phyloP scores from a whole-genome alignment of 805 yeast genomes.

The Starmerella kuoi region DNA sequence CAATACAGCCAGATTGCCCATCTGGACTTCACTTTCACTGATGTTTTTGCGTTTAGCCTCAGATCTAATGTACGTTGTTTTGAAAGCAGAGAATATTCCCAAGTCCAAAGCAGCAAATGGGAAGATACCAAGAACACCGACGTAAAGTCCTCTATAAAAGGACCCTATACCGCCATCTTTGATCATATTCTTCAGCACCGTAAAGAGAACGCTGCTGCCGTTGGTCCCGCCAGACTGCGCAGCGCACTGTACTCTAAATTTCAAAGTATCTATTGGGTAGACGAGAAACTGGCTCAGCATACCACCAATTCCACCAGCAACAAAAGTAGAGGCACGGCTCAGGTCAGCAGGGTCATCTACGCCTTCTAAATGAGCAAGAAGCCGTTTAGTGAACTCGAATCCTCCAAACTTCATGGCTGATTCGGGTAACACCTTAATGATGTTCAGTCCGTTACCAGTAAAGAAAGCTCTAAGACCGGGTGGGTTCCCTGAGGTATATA shows the following conservation, averaged over 20 bases:
- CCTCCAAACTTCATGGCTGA: constrained; percentile 96
- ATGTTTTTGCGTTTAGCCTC: constrained; percentile 45
- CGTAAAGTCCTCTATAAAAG: constrained; percentile 77
- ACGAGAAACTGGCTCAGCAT: constrained; percentile 84
- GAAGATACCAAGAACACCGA: constrained; percentile 91
- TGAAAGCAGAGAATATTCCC: constrained; percentile 82
- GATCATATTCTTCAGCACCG: constrained; percentile 69
- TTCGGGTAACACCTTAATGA: constrained; percentile 90
- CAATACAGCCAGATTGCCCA: constrained; percentile 70
- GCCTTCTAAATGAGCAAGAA: constrained; percentile 65
- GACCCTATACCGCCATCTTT: constrained; percentile 62
- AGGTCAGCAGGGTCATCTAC: constrained; percentile 55
- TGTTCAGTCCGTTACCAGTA: constrained; percentile 89
- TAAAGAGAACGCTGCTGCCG: constrained; percentile 41
- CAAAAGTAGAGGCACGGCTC: constrained; percentile 65
- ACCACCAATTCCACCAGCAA: constrained; percentile 95
- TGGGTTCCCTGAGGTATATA: constrained; percentile 62
- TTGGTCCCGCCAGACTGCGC: constrained; percentile 45
- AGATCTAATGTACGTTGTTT: constrained; percentile 55
- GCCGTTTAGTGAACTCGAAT: constrained; percentile 72
- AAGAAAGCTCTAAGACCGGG: constrained; percentile 70
- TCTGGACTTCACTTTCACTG: constrained; percentile 50
- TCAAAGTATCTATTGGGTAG: constrained; percentile 89
- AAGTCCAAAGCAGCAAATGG: constrained; percentile 95
- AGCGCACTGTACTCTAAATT: constrained; percentile 88